These are phyloP conservation scores for Microsporum canis DNA, from an alignment of 2,329 filamentous ascomycete species.

Conservation along the genomic window DNA sequence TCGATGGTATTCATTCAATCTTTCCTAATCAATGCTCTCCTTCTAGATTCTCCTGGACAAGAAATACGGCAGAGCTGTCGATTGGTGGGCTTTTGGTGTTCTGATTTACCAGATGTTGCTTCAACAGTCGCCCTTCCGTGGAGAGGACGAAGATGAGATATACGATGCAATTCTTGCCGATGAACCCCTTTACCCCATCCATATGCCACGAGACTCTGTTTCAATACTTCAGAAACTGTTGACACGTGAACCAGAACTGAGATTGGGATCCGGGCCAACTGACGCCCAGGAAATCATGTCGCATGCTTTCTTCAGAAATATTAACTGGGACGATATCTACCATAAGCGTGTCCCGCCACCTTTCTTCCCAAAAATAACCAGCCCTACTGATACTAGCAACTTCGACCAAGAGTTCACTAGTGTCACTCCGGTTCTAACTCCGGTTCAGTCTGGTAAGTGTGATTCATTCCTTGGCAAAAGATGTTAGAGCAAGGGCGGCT, in stretches of 20 bases:
- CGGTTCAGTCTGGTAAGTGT: constrained; percentile 84
- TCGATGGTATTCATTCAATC: not conserved
- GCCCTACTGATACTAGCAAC: constrained; percentile 95
- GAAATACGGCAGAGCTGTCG: constrained; percentile 92
- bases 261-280: constrained; percentile 85
- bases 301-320: constrained; percentile 93
- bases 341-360: constrained; percentile 84
- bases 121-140: constrained; percentile 96
- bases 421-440: constrained; percentile 91
- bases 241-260: constrained; percentile 84
- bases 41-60: constrained; percentile 84
- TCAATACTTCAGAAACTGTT: constrained; percentile 96
- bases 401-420: constrained; percentile 98
- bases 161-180: constrained; percentile 97
- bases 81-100: constrained; percentile 99
- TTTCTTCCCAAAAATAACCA: constrained; percentile 82
- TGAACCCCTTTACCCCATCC: constrained; percentile 93
- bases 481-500: constrained; percentile 5
- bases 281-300: constrained; percentile 99
- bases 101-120: constrained; percentile 99
- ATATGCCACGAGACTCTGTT: constrained; percentile 96
- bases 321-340: constrained; percentile 98
- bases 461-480: not conserved
- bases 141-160: constrained; percentile 97
- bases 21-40: constrained; percentile 16